A percentile compares a stretch with the other conserved stretches of the same genome.
These are phyloP conservation scores for Penicillium argentinense DNA, from an alignment of 495 filamentous ascomycete species.

Conservation along the genomic window DNA sequence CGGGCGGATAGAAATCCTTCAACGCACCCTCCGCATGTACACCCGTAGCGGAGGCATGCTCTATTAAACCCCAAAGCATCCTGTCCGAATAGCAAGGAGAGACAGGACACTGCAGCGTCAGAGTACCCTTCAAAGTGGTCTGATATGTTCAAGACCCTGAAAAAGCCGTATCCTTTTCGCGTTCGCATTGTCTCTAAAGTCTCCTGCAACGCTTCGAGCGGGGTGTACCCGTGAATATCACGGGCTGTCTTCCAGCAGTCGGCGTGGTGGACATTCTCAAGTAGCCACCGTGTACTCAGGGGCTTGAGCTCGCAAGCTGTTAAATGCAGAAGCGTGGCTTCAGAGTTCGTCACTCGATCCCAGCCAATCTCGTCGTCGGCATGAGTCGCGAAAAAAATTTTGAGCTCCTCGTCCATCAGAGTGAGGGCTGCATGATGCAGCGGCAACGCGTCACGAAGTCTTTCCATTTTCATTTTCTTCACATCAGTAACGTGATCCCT, in stretches of 20 bases:
- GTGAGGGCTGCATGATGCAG: constrained; percentile 23
- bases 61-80: constrained; percentile 11
- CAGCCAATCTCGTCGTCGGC: constrained; percentile 15
- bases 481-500: constrained; percentile 5
- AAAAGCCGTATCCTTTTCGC: constrained; percentile 3
- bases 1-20: constrained; percentile 32
- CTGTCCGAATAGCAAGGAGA: constrained; percentile 19
- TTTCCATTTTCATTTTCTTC: constrained; percentile 13
- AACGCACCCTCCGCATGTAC: constrained; percentile 32
- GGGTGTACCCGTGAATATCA: constrained; percentile 30
- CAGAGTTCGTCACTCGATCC: constrained; percentile 12
- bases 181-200: constrained; percentile 21
- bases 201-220: constrained; percentile 22
- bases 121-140: constrained; percentile 26
- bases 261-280: constrained; percentile 18
- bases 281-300: constrained; percentile 23
- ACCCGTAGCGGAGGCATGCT: constrained; percentile 24
- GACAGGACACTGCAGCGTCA: constrained; percentile 23
- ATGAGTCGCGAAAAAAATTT: constrained; percentile 15
- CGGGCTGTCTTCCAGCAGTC: constrained; percentile 19
- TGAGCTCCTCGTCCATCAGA: constrained; percentile 15
- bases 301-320: constrained; percentile 24
- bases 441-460: constrained; percentile 16
- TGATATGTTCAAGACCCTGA: constrained; percentile 15
- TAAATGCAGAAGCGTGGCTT: constrained; percentile 27